Evolutionary conservation across 1,284 basidiomycete genomes (phyloP), one percentile per base, ranked within the genome.

Genomic region (Irpex rosettiformis): DNA sequence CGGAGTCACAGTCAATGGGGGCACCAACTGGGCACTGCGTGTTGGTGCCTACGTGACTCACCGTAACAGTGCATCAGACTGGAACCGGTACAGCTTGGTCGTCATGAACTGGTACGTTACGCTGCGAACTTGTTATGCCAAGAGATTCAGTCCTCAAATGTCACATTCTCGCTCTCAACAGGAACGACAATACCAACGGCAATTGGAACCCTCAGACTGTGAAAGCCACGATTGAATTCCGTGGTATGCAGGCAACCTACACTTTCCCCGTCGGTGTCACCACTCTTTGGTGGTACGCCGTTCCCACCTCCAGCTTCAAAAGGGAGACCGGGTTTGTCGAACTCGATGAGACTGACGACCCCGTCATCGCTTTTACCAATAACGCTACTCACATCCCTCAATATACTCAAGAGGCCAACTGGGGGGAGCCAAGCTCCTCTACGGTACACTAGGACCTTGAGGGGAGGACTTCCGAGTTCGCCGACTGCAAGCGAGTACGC

Each of bases 251-350:
- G 77, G 85, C 83, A 2, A 79, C 73, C 3, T 85, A 83, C 66
- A 86, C 84, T 11, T 88, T 88, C 76, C 85, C 85, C 0, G 85
- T 87, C 4, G 85, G 85, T 18, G 80, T 78, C 40, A 78, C 77
- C 5, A 78, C 77, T 3, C 71, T 79, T 40, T 78, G 75, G 75
- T 78, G 77, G 77, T 79, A 75, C 64, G 75, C 73, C 4, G 65
- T 72, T 1, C 52, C 58, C 30, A 60, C 58, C 27, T 16, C 52
- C 54, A 56, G 11, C 45, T 13, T 45, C 51, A 7, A 45, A 10
- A 22, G 27, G 48, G 27, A 27, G 24, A 16, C 13, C 48, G 27
- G 21, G 7, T 24, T 16, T 18, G 54, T 49, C 29, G 11, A 33
- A 43, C 24, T 54, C 11, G 54, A 60, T 40, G 49, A 51, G 48